Evolutionary conservation across 352 stramenopile genomes (phyloP).

Genomic region (Phytopythium aichiense): DNA sequence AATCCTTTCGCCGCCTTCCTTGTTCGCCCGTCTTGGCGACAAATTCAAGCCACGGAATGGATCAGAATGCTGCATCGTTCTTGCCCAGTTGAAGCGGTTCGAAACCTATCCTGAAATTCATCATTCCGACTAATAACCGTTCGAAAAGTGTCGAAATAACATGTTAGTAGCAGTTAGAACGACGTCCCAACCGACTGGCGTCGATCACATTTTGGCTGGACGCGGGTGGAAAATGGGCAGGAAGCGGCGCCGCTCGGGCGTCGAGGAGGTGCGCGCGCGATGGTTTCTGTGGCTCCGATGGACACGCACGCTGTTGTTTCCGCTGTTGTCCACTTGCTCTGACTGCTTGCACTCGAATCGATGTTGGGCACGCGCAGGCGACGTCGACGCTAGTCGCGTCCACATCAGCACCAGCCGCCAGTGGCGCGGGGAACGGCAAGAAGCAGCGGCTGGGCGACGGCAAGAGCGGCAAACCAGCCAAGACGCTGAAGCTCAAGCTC

Average conservation of each 20-base stretch:
- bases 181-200: background rate
- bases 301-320: background rate
- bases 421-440: background rate
- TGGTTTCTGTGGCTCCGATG: too few species aligned
- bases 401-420: background rate
- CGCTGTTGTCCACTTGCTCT: background rate
- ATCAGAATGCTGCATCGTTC: too few species aligned
- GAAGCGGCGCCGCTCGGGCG: slow-evolving; percentile 15
- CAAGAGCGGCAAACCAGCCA: background rate
- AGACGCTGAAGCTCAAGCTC: background rate
- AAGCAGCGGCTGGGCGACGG: background rate
- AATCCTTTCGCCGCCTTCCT: too few species aligned
- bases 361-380: background rate
- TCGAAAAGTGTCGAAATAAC: background rate
- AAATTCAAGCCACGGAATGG: too few species aligned
- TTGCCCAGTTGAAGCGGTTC: too few species aligned
- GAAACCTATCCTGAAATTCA: background rate
- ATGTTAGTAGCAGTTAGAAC: too few species aligned
- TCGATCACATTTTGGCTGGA: background rate
- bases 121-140: background rate
- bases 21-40: too few species aligned
- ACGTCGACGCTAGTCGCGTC: background rate
- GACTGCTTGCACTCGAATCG: background rate
- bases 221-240: slow-evolving; percentile 12
- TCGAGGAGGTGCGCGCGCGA: slow-evolving; percentile 10